Evolutionary conservation across 352 stramenopile genomes (phyloP).

Genomic region (Paralagenidium karlingii): DNA sequence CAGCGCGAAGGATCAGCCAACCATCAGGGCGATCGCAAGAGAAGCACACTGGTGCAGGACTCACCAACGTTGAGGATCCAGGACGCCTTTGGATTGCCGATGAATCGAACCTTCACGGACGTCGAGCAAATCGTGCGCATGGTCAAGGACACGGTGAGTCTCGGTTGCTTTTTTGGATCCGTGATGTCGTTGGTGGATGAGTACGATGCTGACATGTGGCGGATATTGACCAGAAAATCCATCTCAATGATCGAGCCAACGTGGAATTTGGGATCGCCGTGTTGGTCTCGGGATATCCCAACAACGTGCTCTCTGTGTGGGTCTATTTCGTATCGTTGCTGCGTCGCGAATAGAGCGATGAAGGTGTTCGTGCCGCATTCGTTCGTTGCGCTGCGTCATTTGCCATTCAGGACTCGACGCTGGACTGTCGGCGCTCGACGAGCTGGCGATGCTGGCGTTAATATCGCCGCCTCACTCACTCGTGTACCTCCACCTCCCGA

Average conservation of each 20-base stretch:
- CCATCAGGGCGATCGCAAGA: too few relatives aligned
- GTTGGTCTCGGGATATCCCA: constrained; percentile 74
- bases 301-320: constrained; percentile 86
- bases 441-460: too few relatives aligned
- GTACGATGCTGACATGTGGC: constrained; percentile 2
- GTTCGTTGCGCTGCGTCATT: constrained; percentile 1
- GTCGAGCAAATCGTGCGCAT: constrained; percentile 55
- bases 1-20: constrained; percentile 1
- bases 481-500: too few relatives aligned
- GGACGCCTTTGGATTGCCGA: constrained; percentile 65
- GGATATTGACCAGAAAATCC: constrained; percentile 47
- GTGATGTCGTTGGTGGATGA: constrained; percentile 5
- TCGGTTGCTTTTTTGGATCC: constrained; percentile 4
- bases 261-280: constrained; percentile 88
- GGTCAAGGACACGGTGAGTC: constrained; percentile 78
- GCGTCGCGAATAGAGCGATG: background rate
- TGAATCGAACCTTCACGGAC: constrained; percentile 86
- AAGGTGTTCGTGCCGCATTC: constrained; percentile 1
- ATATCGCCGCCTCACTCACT: too few relatives aligned
- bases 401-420: constrained; percentile 3
- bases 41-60: constrained; percentile 5
- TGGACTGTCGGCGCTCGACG: constrained; percentile 3
- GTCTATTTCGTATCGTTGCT: constrained; percentile 79
- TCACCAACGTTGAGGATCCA: constrained; percentile 16
- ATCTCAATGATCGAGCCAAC: constrained; percentile 68